phyloP scores from a whole-genome alignment of 495 filamentous ascomycete species.

The Penicillium coprophilum region DNA sequence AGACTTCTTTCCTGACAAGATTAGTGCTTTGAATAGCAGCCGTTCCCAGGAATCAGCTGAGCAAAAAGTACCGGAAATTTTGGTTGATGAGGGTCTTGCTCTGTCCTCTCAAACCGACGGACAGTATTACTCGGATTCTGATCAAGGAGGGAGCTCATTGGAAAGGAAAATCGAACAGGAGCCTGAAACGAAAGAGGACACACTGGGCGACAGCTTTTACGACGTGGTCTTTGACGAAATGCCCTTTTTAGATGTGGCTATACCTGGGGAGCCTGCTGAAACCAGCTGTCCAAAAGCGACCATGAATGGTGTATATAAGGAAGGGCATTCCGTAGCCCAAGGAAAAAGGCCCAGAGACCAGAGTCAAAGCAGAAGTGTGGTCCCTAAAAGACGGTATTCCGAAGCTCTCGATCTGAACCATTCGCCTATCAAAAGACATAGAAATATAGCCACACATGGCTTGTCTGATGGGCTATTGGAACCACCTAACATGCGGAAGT shows the following conservation, averaged over 20 bases:
- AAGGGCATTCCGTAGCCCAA: not conserved
- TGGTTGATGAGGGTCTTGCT: conserved; percentile 51
- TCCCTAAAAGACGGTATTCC: conserved; percentile 14
- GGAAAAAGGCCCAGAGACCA: not conserved
- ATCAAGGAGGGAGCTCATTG: conserved; percentile 2
- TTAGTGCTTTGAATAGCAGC: conserved; percentile 35
- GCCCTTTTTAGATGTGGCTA: conserved; percentile 2
- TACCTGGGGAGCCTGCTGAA: conserved; percentile 13
- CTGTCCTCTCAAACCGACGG: conserved; percentile 39
- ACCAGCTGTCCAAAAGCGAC: not conserved
- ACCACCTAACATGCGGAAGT: not conserved
- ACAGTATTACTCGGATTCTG: conserved; percentile 8
- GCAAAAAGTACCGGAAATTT: conserved; percentile 26
- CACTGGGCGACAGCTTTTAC: conserved; percentile 28
- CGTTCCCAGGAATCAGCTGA: conserved; percentile 7
- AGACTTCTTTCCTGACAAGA: conserved; percentile 74
- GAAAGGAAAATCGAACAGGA: conserved; percentile 7
- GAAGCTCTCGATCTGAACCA: conserved; percentile 4
- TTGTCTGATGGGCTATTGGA: not conserved
- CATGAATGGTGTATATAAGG: conserved; percentile 2
- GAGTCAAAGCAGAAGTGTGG: not conserved
- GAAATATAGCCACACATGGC: conserved; percentile 16
- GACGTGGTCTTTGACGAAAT: conserved; percentile 31
- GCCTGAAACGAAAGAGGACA: not conserved
- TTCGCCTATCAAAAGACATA: conserved; percentile 32